These are phyloP conservation scores for Adiantum capillusveneris DNA, from an alignment of 75 land plant genomes.

Conservation along the genomic window DNA sequence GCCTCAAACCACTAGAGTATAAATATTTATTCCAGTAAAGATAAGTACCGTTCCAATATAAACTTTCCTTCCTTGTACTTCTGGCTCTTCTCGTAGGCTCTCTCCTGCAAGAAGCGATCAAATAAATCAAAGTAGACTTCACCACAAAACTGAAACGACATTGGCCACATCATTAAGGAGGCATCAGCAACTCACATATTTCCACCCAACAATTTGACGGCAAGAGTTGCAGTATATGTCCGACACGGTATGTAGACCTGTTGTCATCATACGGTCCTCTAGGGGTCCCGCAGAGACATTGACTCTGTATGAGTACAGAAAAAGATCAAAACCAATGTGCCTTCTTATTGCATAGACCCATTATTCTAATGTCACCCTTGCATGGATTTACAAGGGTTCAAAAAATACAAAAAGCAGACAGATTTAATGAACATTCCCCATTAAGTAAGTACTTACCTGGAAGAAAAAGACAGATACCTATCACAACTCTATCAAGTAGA, in stretches of 20 bases:
- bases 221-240: constrained; percentile 43
- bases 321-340: background rate
- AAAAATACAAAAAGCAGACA: no score
- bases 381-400: no score
- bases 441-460: no score
- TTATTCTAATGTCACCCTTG: no score
- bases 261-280: constrained; percentile 42
- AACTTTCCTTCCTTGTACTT: constrained; percentile 61
- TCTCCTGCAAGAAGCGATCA: constrained; percentile 31
- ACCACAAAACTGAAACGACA: background rate
- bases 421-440: no score
- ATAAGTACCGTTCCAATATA: constrained; percentile 39
- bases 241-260: constrained; percentile 41
- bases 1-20: background rate
- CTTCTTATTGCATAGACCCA: no score
- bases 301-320: constrained; percentile 16
- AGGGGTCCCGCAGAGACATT: constrained; percentile 30
- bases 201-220: constrained; percentile 44
- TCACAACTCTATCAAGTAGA: no score
- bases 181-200: constrained; percentile 28
- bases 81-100: constrained; percentile 40
- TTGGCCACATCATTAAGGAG: background rate
- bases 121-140: background rate
- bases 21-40: background rate
- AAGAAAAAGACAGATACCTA: no score